These are phyloP conservation scores for Insectozyma bohioensis DNA, from an alignment of 1,139 yeast genomes.

Conservation along the genomic window DNA sequence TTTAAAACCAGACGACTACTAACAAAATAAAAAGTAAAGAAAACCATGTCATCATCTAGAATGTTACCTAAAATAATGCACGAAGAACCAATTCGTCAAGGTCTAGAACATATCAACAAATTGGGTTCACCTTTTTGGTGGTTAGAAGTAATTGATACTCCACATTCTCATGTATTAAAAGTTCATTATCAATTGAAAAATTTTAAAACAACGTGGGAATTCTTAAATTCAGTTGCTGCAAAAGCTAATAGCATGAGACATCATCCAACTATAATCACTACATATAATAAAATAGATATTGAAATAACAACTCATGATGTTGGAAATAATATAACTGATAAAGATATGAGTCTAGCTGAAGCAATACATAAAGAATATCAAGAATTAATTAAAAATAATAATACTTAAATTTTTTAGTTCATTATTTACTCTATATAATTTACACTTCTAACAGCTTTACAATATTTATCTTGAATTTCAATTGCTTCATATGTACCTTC, in stretches of 20 bases:
- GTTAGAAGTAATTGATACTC: conserved; percentile 8
- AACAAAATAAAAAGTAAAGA: too few species aligned
- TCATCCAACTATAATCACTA: conserved; percentile 69
- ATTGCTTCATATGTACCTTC: conserved; percentile 96
- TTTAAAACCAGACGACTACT: conserved; percentile 1
- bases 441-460: conserved; percentile 48
- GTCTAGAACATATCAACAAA: conserved; percentile 13
- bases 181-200: conserved; percentile 40
- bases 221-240: conserved; percentile 61
- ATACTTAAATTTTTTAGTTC: conserved; percentile 2
- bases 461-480: conserved; percentile 78
- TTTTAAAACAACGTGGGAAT: conserved; percentile 64
- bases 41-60: conserved; percentile 2
- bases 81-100: conserved; percentile 11
- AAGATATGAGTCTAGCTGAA: conserved; percentile 61
- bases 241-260: conserved; percentile 63
- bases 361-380: conserved; percentile 13
- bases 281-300: conserved; percentile 60
- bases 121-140: conserved; percentile 16
- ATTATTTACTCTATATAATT: conserved; percentile 17
- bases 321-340: conserved; percentile 49
- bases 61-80: conserved; percentile 5
- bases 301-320: conserved; percentile 70
- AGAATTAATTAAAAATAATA: conserved; percentile 5
- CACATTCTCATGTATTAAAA: conserved; percentile 14